Base-by-base conservation (phyloP, 1,284 basidiomycete genomes). In the Cutaneotrichosporon cavernicola region DNA sequence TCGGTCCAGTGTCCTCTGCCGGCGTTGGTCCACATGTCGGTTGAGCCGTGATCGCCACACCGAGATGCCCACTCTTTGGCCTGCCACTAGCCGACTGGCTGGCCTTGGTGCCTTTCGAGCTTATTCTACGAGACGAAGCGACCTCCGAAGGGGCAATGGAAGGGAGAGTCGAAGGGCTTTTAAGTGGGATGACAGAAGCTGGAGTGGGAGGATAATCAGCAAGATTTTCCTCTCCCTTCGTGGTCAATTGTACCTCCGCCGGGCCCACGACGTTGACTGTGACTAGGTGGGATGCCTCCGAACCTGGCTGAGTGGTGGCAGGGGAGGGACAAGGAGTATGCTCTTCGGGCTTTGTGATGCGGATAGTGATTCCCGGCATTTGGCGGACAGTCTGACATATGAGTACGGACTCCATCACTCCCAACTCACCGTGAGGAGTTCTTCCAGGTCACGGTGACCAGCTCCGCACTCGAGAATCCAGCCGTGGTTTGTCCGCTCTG, bases 401-500 rank as follows among this genome's bases (percentile, higher is more conserved):
- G 1, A 53, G 31, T n/a, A 13, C 5, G 6, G 9, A n/a, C 13
- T 7, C 30, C 1, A 2, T 5, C 11, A 10, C 0, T 14, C 0
- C 9, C 26, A 26, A 40, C 65, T 58, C 16, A 67, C 63, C 0
- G 22, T 22, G n/a, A 56, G 26, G 5, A 76, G 50, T 5, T 65
- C 46, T 0, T 71, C 14, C 36, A 26, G 0, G 47, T 52, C 16
- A 62, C 66, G 56, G 56, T 58, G 14, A 68, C 69, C 3, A 52
- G 31, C n/a, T 5, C 34, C 34, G 40, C 75, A 65, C 10, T 22
- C 51, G 32, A 68, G 65, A 40, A 59, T 70, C 66, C 43, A 75
- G 49, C 74, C 69, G 69, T 6, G 68, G 65, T 30, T 59, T 61
- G 58, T 60, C 22, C 40, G 47, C 36, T 52, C 34, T 5, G 50